Evolutionary conservation across 495 filamentous ascomycete species (phyloP).

Genomic region (Rusavskia elegans): DNA sequence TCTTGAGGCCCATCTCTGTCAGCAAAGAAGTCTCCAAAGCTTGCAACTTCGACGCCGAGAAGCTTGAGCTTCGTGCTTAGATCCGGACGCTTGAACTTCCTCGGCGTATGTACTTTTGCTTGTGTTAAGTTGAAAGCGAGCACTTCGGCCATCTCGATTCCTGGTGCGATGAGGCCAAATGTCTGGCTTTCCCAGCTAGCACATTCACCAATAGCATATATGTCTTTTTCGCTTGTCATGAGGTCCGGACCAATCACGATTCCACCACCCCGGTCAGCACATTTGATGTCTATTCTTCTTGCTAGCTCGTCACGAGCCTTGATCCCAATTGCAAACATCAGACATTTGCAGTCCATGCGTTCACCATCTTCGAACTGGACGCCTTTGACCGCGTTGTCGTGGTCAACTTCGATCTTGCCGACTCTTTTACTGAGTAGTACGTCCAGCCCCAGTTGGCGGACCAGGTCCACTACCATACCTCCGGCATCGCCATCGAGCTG

Average conservation of each 20-base stretch:
- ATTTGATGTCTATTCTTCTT: slow-evolving; percentile 51
- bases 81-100: slow-evolving; percentile 70
- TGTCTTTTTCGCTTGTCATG: slow-evolving; percentile 51
- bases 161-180: slow-evolving; percentile 86
- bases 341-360: slow-evolving; percentile 61
- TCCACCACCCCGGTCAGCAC: slow-evolving; percentile 57
- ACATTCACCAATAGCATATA: slow-evolving; percentile 91
- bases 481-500: slow-evolving; percentile 83
- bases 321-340: slow-evolving; percentile 92
- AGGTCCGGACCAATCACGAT: slow-evolving; percentile 58
- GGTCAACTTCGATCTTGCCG: slow-evolving; percentile 51
- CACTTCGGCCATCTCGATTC: slow-evolving; percentile 93
- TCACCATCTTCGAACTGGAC: slow-evolving; percentile 78
- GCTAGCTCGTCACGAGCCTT: slow-evolving; percentile 73
- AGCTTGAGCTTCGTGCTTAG: slow-evolving; percentile 91
- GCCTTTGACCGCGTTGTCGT: slow-evolving; percentile 51
- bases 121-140: slow-evolving; percentile 90
- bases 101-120: slow-evolving; percentile 49
- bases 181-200: slow-evolving; percentile 90
- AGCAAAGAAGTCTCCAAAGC: slow-evolving; percentile 93
- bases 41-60: slow-evolving; percentile 84
- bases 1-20: slow-evolving; percentile 75
- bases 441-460: slow-evolving; percentile 66
- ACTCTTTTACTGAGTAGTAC: slow-evolving; percentile 70
- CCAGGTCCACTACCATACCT: slow-evolving; percentile 68